Percentiles rank a stretch among this genome's conserved stretches.
phyloP scores from a whole-genome alignment of 2,329 filamentous ascomycete genomes.

The Pseudogymnoascus sp. region DNA sequence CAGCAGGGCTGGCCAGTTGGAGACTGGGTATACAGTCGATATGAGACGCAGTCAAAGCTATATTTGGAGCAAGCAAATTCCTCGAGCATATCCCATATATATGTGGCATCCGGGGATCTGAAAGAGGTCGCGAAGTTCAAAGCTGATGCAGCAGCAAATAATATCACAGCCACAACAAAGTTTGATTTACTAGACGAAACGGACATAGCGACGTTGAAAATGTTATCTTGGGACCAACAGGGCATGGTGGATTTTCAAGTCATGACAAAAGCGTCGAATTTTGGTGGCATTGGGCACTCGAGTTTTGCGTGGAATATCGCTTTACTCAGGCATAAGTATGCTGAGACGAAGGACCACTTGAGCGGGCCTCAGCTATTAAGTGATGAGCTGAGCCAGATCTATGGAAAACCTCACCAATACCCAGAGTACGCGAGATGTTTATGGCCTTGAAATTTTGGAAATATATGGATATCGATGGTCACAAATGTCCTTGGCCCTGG shows the following conservation, averaged over 20 bases:
- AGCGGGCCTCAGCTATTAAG: conserved; percentile 20
- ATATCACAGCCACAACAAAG: conserved; percentile 15
- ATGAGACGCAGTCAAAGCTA: conserved; percentile 15
- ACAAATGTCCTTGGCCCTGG: neutral
- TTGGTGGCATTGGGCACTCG: conserved; percentile 13
- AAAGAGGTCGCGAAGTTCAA: conserved; percentile 10
- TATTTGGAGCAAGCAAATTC: conserved; percentile 12
- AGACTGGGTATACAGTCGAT: conserved; percentile 19
- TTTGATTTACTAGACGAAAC: conserved; percentile 10
- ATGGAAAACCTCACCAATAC: conserved; percentile 17
- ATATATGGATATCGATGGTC: too few species aligned
- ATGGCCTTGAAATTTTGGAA: conserved; percentile 18
- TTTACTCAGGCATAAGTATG: conserved; percentile 21
- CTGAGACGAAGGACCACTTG: conserved; percentile 16
- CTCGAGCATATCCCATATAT: conserved; percentile 13
- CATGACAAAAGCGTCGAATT: conserved; percentile 13
- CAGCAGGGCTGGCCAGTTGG: conserved; percentile 17
- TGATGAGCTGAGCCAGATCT: conserved; percentile 24
- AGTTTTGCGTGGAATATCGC: conserved; percentile 17
- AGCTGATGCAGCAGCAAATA: conserved; percentile 1
- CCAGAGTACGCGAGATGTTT: conserved; percentile 22
- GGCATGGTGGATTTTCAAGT: conserved; percentile 16
- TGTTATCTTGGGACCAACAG: conserved; percentile 15
- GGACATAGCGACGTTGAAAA: conserved; percentile 7
- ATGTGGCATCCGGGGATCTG: conserved; percentile 15